Percentiles rank a stretch among this genome's conserved stretches.
phyloP scores from a whole-genome alignment of 805 yeast genomes.

The Vanderwaltozyma tropicalis region DNA sequence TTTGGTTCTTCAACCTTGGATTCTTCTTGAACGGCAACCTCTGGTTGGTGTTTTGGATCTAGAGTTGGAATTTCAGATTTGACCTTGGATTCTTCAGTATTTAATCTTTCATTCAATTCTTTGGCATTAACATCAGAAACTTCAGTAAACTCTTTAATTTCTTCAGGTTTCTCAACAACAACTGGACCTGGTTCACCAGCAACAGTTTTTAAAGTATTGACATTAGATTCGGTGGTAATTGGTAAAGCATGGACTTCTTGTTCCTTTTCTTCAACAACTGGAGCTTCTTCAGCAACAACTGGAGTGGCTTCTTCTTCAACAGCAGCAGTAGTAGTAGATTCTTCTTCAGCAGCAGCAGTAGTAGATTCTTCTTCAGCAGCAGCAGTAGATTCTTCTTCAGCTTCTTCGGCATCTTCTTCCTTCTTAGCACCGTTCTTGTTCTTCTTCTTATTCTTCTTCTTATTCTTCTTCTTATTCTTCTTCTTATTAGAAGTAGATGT shows the following conservation, averaged over 20 bases:
- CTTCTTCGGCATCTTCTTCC: slow-evolving; percentile 8
- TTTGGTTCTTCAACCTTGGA: slow-evolving; percentile 2
- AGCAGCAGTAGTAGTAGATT: background rate
- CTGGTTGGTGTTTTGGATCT: slow-evolving; percentile 3
- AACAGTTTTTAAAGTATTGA: background rate
- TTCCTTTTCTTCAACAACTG: background rate
- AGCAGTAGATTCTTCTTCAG: slow-evolving; percentile 5
- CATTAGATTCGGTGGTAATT: background rate
- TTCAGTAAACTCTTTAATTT: slow-evolving; percentile 56
- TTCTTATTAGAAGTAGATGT: slow-evolving; percentile 7
- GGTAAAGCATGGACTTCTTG: background rate
- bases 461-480: slow-evolving; percentile 8
- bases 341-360: background rate
- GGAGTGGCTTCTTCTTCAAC: slow-evolving; percentile 1
- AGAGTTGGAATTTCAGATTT: background rate
- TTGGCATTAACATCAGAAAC: slow-evolving; percentile 47
- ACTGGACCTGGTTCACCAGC: slow-evolving; percentile 37
- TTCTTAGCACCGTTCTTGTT: slow-evolving; percentile 3
- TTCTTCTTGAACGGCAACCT: slow-evolving; percentile 2
- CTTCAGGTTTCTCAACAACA: slow-evolving; percentile 42
- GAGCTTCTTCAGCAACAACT: background rate
- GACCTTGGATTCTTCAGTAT: slow-evolving; percentile 14
- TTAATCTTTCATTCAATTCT: slow-evolving; percentile 39
- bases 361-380: background rate
- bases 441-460: slow-evolving; percentile 6